These are phyloP conservation scores for Pseudopithomyces maydicus DNA, from an alignment of 2,329 filamentous ascomycete genomes.

Conservation along the genomic window DNA sequence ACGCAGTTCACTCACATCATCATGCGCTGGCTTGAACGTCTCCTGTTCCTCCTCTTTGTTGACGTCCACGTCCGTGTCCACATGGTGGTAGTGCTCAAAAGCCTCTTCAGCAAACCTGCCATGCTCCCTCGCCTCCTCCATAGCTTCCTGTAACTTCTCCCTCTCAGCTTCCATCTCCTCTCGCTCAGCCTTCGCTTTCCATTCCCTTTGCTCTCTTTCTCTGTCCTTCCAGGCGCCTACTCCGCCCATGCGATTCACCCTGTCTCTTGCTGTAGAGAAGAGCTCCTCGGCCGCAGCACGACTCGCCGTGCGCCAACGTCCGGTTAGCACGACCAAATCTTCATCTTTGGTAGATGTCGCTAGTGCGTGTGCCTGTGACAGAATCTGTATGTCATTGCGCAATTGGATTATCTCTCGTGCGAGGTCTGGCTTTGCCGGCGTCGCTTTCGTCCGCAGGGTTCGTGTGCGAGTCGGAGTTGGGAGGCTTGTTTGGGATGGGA, in stretches of 20 bases:
- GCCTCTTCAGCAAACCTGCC: constrained; percentile 52
- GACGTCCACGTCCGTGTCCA: constrained; percentile 40
- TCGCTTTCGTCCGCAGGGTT: constrained; percentile 14
- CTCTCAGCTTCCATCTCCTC: constrained; percentile 43
- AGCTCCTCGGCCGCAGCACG: constrained; percentile 71
- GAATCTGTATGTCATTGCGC: constrained; percentile 46
- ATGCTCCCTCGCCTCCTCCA: constrained; percentile 46
- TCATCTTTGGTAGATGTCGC: constrained; percentile 50
- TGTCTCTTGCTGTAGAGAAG: constrained; percentile 64
- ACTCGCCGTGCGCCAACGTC: constrained; percentile 66
- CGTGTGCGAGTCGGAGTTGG: constrained; percentile 15
- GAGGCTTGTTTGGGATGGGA: constrained; percentile 16
- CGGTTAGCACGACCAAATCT: constrained; percentile 61
- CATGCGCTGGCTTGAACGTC: constrained; percentile 36
- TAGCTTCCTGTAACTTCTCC: constrained; percentile 52
- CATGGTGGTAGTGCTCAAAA: constrained; percentile 50
- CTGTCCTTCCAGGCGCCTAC: constrained; percentile 59
- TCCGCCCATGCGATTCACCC: constrained; percentile 67
- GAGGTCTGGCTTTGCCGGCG: constrained; percentile 28
- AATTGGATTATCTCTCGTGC: constrained; percentile 39
- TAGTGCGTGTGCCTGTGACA: constrained; percentile 48
- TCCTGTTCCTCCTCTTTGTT: constrained; percentile 50
- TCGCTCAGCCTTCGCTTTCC: constrained; percentile 33
- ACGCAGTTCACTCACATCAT: constrained; percentile 43
- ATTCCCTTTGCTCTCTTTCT: constrained; percentile 40